Conservation (phyloP, 192 early-diverging fungal genomes). For the Mortierella hygrophila region DNA sequence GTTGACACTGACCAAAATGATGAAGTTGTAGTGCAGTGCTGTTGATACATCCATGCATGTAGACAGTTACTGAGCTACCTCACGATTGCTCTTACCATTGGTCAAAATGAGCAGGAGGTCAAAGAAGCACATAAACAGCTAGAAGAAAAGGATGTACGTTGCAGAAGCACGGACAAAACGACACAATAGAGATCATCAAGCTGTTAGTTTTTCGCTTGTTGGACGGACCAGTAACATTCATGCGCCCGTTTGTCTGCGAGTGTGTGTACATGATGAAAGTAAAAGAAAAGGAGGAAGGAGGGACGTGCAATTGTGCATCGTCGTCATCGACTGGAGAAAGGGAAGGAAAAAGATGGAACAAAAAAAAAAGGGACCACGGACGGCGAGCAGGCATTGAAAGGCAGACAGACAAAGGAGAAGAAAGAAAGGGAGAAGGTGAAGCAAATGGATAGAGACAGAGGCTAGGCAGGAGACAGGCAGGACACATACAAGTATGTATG, state of each 20-base stretch:
- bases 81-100: not conserved
- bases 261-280: not conserved
- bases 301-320: not conserved
- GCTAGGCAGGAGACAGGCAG: not conserved
- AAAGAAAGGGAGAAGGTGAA: not conserved
- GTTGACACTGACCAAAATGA: not conserved
- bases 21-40: not conserved
- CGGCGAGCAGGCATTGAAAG: not conserved
- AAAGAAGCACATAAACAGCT: not conserved
- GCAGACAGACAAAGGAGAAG: too few relatives aligned
- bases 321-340: not conserved
- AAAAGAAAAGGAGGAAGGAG: not conserved
- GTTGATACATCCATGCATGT: not conserved
- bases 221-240: not conserved
- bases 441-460: not conserved
- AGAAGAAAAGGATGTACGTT: not conserved
- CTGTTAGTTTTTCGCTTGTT: not conserved
- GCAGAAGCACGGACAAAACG: not conserved
- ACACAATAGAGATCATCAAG: not conserved
- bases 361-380: not conserved
- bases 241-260: not conserved
- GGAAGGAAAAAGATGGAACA: not conserved
- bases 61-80: not conserved
- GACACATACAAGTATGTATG: not conserved
- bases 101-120: not conserved